These are phyloP conservation scores for Torulaspora franciscae DNA, from an alignment of 805 yeast genomes.

Conservation along the genomic window DNA sequence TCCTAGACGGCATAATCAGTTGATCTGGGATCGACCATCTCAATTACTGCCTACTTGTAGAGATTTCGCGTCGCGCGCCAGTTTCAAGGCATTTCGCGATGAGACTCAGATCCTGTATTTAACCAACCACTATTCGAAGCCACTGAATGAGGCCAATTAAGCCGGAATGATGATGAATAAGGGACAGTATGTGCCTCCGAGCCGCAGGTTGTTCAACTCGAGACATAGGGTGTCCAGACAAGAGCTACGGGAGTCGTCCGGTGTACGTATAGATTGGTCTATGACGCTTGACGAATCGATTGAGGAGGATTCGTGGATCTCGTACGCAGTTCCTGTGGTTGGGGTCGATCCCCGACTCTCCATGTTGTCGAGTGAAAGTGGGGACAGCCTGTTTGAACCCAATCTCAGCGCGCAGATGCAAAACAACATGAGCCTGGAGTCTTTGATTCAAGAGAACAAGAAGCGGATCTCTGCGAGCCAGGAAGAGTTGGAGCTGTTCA, in stretches of 20 bases:
- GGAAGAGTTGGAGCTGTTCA: conserved; percentile 9
- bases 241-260: conserved; percentile 10
- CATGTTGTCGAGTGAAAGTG: conserved; percentile 4
- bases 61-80: neutral
- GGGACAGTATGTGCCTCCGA: conserved; percentile 16
- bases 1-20: too few relatives aligned
- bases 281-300: conserved; percentile 14
- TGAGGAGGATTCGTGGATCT: conserved; percentile 13
- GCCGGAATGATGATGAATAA: conserved; percentile 1
- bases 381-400: conserved; percentile 12
- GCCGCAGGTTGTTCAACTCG: conserved; percentile 16
- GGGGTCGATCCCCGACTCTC: conserved; percentile 8
- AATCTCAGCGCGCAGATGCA: conserved; percentile 13
- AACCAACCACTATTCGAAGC: neutral
- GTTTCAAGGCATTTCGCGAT: neutral
- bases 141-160: neutral
- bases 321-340: conserved; percentile 17
- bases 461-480: conserved; percentile 14
- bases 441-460: conserved; percentile 20
- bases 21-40: too few relatives aligned
- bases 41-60: too few relatives aligned
- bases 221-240: conserved; percentile 18
- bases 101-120: neutral
- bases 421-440: conserved; percentile 19
- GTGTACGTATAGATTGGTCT: conserved; percentile 11